phyloP scores from a whole-genome alignment of 768 basidiomycete species.

The Tulasnella sp. region DNA sequence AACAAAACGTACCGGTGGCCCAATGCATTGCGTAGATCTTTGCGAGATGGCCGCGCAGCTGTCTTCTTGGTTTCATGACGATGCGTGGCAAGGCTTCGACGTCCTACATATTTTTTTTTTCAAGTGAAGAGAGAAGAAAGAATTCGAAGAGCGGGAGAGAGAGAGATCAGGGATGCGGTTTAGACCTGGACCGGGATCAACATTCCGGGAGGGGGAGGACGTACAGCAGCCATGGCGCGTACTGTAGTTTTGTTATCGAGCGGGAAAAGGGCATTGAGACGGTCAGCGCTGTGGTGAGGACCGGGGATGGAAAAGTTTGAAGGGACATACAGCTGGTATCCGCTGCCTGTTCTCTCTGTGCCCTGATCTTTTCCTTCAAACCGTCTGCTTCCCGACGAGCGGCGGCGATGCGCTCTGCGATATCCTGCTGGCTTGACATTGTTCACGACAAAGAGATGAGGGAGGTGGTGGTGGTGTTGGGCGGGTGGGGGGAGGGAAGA shows the following conservation, averaged over 20 bases:
- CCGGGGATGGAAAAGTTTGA: background rate
- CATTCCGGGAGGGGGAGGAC: background rate
- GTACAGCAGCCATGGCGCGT: constrained; percentile 82
- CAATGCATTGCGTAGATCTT: constrained; percentile 99
- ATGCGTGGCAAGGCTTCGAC: constrained; percentile 94
- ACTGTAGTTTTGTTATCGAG: constrained; percentile 50
- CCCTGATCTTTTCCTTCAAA: constrained; percentile 97
- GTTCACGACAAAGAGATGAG: background rate
- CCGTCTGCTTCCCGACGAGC: constrained; percentile 95
- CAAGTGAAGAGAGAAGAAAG: background rate
- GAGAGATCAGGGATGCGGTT: background rate
- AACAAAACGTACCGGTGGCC: constrained; percentile 51
- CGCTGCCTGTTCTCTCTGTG: constrained; percentile 91
- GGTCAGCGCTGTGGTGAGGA: background rate
- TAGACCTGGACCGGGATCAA: background rate
- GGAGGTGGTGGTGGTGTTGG: background rate
- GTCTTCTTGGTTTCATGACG: constrained; percentile 92
- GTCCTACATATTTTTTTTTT: constrained; percentile 42
- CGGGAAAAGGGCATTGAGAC: background rate
- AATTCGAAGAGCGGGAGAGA: background rate
- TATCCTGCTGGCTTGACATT: constrained; percentile 20
- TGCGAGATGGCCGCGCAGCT: constrained; percentile 93
- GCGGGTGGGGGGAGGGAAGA: background rate
- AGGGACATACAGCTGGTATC: constrained; percentile 21
- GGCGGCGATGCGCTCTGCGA: constrained; percentile 67